Evolutionary conservation across 768 basidiomycete genomes (phyloP), one percentile per base, ranked within the genome.

Genomic region (Glaciozyma antarctica): DNA sequence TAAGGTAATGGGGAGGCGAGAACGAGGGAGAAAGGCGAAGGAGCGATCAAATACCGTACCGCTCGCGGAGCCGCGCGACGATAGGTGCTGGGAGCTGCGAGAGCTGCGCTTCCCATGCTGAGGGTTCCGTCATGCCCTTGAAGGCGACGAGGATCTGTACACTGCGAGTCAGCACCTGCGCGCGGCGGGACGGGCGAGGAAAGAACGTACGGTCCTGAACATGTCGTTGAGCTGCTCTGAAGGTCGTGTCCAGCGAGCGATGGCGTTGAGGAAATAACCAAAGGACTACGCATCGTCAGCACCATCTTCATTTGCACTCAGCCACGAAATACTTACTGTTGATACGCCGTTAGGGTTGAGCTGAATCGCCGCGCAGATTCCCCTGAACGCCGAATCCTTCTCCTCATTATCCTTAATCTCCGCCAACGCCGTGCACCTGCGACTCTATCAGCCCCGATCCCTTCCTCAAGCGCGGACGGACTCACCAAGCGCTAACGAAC

Each of bases 331-430:
- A 66, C 65, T 41, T 21, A 66, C 69, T 2, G 66, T 17, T 9
- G 66, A 63, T 51, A 71, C 60, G 3, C 94, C 95, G 66, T 84
- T 84, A 22, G 95, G 95, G 76, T 99, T 99, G 38, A 84, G 84
- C 77, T 93, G 90, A 66, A 98, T 90, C 45, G 97, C 85, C 34
- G 90, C 90, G 77, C 95, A 99, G 73, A 99, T 84, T 3, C 95
- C 95, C 63, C 93, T 83, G 84, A 98, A 99, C 9, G 95, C 95
- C 26, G 92, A 97, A 74, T 97, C 95, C 78, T 98, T 99, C 80
- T 99, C 95, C 73, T 98, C 94, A 73, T 98, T 99, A 74, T 99
- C 95, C 69, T 95, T 86, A 76, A 99, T 99, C 77, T 98, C 95
- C 75, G 92, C 92, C 61, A 99, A 79, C 10, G 94, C 92, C 73